Evolutionary conservation across 2,329 filamentous ascomycete genomes (phyloP).

Genomic region (Monosporascus sp.): DNA sequence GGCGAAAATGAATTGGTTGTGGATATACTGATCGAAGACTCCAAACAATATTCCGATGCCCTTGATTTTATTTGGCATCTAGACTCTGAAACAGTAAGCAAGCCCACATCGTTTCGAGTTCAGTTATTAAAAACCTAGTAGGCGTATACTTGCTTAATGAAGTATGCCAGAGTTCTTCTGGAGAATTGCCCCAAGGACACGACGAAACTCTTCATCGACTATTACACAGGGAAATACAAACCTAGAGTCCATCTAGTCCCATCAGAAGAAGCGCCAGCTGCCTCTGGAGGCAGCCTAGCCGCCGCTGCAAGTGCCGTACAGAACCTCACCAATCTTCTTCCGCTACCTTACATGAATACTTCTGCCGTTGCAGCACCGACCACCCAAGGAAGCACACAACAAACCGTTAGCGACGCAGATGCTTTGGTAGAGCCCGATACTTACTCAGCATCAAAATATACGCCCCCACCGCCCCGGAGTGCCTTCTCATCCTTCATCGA

Average conservation of each 20-base stretch:
- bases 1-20: constrained; percentile 91
- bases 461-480: constrained; percentile 73
- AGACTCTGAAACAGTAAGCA: constrained; percentile 63
- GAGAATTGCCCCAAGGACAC: constrained; percentile 79
- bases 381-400: constrained; percentile 42
- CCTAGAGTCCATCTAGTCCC: constrained; percentile 58
- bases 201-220: constrained; percentile 86
- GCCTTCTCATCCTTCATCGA: constrained; percentile 97
- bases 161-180: constrained; percentile 86
- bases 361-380: constrained; percentile 50
- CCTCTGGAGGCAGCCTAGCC: constrained; percentile 40
- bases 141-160: constrained; percentile 87
- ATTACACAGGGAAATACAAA: constrained; percentile 81
- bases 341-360: constrained; percentile 77
- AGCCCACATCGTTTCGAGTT: background rate
- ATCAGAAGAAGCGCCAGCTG: constrained; percentile 30
- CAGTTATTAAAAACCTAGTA: constrained; percentile 29
- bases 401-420: constrained; percentile 48
- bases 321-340: constrained; percentile 77
- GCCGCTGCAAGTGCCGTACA: constrained; percentile 73
- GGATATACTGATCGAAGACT: constrained; percentile 92
- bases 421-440: constrained; percentile 46
- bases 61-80: constrained; percentile 87
- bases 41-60: constrained; percentile 82
- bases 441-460: constrained; percentile 55